phyloP scores from a whole-genome alignment of 176 grass and related monocot species.

The Cenchrus purpureus region DNA sequence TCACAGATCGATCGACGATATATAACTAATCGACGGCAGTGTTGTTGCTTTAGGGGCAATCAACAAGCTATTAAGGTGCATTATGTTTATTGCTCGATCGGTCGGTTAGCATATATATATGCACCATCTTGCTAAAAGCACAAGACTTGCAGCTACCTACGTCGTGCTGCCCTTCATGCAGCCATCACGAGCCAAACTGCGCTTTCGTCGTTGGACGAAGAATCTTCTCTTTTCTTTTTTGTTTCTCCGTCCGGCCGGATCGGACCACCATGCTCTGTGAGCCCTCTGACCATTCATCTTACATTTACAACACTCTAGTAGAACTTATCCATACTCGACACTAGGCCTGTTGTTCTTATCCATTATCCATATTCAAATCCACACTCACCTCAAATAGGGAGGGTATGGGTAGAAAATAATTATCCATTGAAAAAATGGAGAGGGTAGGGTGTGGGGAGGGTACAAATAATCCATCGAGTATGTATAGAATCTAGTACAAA shows the following conservation, averaged over 20 bases:
- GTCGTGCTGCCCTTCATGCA: conserved; percentile 16
- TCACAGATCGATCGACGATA: too few species aligned
- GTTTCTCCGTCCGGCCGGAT: not conserved
- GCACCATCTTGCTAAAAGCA: conserved; percentile 16
- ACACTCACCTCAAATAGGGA: too few species aligned
- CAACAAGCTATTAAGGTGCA: not conserved
- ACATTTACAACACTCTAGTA: not conserved
- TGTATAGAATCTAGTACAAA: too few species aligned
- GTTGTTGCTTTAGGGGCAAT: conserved; percentile 38
- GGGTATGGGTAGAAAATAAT: too few species aligned
- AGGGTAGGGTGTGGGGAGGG: too few species aligned
- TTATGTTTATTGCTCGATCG: not conserved
- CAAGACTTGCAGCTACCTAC: not conserved
- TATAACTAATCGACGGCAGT: not conserved
- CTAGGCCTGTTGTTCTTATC: too few species aligned
- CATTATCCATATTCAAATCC: too few species aligned
- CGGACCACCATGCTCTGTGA: not conserved
- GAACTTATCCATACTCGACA: conserved; percentile 29
- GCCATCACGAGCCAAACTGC: not conserved
- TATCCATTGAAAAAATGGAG: too few species aligned
- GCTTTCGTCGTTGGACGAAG: not conserved
- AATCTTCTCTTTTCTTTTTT: not conserved
- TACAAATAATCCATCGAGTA: too few species aligned
- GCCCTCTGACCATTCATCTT: not conserved
- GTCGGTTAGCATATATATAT: too few species aligned